Base-by-base conservation (phyloP, 257 asterid species). In the Penstemon barbatus region DNA sequence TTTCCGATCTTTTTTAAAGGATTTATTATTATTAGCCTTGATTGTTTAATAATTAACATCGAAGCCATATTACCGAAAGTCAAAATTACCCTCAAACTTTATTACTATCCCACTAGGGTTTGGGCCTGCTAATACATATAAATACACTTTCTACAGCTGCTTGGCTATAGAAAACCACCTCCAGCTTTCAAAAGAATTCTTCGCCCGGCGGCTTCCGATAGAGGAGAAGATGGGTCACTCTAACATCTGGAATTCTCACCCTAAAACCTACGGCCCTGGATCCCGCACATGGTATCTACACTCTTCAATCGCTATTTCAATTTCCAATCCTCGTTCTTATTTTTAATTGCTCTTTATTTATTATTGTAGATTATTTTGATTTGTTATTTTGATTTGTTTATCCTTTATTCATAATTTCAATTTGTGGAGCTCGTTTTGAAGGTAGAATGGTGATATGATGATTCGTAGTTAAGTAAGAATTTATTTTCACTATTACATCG, bases 231-330 rank as follows among this genome's bases (percentile, higher is more conserved):
- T 85, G 91, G 91, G 91, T 37, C 91, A 85, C 80, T 70, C 83
- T 5, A 85, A 80, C 66, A 48, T 85, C 65, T 85, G 91, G 91
- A 84, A 81, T 54, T 76, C 88, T 50, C 90, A 85, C 79, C 90
- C 90, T 6, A 85, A 85, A 60, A 82, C 53, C 69, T 85, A 85
- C 43, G 91, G 91, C 7, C 86, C 91, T 60, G 91, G 91, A 6
- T 85, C 91, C 37, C 91, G 91, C 66, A 74, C 91, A 12, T 85
- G 91, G 85, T 84, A 78, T 42, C 19, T 18, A 43, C 56, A 5
- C 56, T 5, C 8, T 61, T 37, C 51, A 6, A 51, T 73, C 48
- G 3, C 12, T 19, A 6, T 38, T 40, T 7, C 18, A 1, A 59
- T 8, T 69, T 8, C 4, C 10, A 6, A 37, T 11, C n/a, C 3